Base-by-base conservation (phyloP, 768 basidiomycete genomes). In the Polyporus arcularius region DNA sequence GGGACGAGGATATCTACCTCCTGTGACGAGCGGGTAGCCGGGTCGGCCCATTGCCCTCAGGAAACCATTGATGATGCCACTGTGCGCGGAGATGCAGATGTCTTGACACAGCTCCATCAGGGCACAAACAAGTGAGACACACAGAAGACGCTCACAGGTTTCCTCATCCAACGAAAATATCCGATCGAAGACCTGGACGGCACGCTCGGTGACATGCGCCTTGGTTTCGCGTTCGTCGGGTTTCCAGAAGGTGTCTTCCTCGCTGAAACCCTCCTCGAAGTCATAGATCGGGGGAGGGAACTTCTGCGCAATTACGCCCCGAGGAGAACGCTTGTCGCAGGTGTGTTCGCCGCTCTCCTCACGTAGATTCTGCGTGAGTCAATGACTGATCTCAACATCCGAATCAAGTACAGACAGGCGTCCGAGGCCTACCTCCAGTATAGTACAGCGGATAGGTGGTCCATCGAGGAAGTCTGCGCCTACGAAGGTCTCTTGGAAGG, bases 261-360 rank as follows among this genome's bases (percentile, higher is more conserved):
- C 89, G 0, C 79, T 72, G 55, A 92, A 82, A 0, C 78, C 81
- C 1, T 71, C 68, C 65, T 91, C 88, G 47, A 90, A 79, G 9
- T 54, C 63, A 67, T 86, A 86, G 6, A 72, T 55, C 3, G 68
- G 69, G 6, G 69, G 69, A 0, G 86, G 84, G 67, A 83, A 90
- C 6, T 77, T 65, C 0, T 59, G 57, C 0, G 70, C 65, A 60
- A 92, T 85, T 56, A 82, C 78, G 0, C 81, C 76, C 35, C 73
- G 76, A 2, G 78, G 75, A n/a, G 77, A 76, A 15, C 90, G 82
- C 62, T 82, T 80, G 71, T 92, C 90, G 66, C 88, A 90, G 0
- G 89, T 90, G 59, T 90, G 88, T 1, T 82, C 79, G 0, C 89
- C 84, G 60, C 83, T 82, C 61, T 79, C 79, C 70, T 92, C 90